Percentiles rank a stretch among this genome's conserved stretches.
phyloP scores from a whole-genome alignment of 148 eudicot species.

The Oxyria digyna region DNA sequence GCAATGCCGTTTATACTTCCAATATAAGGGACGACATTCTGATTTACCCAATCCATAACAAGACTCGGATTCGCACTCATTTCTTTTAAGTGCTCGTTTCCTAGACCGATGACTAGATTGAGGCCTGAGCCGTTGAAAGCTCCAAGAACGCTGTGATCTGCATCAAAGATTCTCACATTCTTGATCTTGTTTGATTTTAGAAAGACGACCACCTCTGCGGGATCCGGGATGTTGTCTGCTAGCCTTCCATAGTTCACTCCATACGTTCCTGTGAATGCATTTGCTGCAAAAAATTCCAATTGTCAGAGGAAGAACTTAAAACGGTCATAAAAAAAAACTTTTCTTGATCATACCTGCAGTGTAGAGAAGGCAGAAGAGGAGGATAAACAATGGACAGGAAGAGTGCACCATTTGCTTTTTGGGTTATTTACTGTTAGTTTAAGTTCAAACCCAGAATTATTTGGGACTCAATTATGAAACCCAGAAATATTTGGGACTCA shows the following conservation, averaged over 20 bases:
- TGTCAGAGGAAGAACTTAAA: not conserved
- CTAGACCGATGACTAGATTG: constrained; percentile 48
- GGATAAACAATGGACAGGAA: not conserved
- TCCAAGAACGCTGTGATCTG: constrained; percentile 44
- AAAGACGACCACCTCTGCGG: constrained; percentile 51
- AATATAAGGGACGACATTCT: constrained; percentile 50
- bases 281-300: not conserved
- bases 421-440: not conserved
- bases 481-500: not conserved
- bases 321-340: not conserved
- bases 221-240: constrained; percentile 63
- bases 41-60: constrained; percentile 60
- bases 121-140: constrained; percentile 61
- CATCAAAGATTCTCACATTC: constrained; percentile 65
- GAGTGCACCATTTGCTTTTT: not conserved
- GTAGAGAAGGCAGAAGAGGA: not conserved
- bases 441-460: not conserved
- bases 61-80: constrained; percentile 39
- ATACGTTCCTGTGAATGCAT: constrained; percentile 56
- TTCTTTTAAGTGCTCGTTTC: constrained; percentile 43
- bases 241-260: constrained; percentile 73
- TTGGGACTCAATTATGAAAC: not conserved
- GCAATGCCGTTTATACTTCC: constrained; percentile 66
- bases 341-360: not conserved
- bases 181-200: constrained; percentile 53